A percentile compares a stretch with the other conserved stretches of the same genome.
These are phyloP conservation scores for Clonostachys chloroleuca DNA, from an alignment of 2,329 filamentous ascomycete species.

Conservation along the genomic window DNA sequence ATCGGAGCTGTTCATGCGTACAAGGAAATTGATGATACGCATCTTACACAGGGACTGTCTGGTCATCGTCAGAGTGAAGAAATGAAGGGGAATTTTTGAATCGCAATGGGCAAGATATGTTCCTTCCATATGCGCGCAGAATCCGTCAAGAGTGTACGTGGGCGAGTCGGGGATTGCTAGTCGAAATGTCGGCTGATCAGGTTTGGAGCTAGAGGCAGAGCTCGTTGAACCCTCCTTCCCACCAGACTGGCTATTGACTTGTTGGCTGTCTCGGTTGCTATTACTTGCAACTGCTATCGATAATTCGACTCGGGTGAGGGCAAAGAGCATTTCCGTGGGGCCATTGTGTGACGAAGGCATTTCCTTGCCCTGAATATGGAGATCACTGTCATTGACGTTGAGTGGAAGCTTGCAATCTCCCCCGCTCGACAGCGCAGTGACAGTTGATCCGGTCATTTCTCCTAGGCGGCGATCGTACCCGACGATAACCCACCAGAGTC, in stretches of 20 bases:
- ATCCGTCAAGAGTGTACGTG: slow-evolving; percentile 44
- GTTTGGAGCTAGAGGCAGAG: slow-evolving; percentile 9
- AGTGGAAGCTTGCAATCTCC: slow-evolving; percentile 53
- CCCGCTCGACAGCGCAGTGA: slow-evolving; percentile 49
- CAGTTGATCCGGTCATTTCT: slow-evolving; percentile 58
- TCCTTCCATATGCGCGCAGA: slow-evolving; percentile 49
- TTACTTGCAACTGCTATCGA: slow-evolving; percentile 48
- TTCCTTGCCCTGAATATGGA: slow-evolving; percentile 53
- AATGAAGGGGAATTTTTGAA: slow-evolving; percentile 52
- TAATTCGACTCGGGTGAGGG: slow-evolving; percentile 51
- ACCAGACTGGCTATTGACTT: slow-evolving; percentile 18
- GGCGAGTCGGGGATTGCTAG: slow-evolving; percentile 46
- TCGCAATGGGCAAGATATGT: slow-evolving; percentile 54
- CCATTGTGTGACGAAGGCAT: slow-evolving; percentile 40
- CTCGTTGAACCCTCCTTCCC: slow-evolving; percentile 10
- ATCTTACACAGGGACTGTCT: slow-evolving; percentile 51
- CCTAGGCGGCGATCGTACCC: slow-evolving; percentile 65
- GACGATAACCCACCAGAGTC: slow-evolving; percentile 70
- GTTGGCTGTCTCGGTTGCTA: slow-evolving; percentile 29
- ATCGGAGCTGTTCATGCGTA: slow-evolving; percentile 37
- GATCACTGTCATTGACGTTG: slow-evolving; percentile 58
- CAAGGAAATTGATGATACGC: slow-evolving; percentile 49
- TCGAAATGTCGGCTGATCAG: slow-evolving; percentile 25
- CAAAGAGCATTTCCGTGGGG: slow-evolving; percentile 57
- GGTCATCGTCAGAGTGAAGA: slow-evolving; percentile 55